Percentiles rank a stretch among this genome's conserved stretches.
phyloP scores from a whole-genome alignment of 2,329 filamentous ascomycete species.

The Talaromyces sp. region DNA sequence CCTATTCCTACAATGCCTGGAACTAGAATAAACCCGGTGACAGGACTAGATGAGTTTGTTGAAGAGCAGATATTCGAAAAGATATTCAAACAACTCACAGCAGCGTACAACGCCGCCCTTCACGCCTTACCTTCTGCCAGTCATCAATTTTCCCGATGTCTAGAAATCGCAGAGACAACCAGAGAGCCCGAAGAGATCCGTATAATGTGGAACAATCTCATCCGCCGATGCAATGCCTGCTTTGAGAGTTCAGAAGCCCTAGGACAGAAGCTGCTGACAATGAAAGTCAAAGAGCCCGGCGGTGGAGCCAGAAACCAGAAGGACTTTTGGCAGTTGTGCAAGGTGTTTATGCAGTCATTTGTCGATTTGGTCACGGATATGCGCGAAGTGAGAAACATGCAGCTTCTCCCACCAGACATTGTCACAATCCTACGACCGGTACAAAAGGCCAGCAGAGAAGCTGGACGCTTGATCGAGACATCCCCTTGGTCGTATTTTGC shows the following conservation, averaged over 20 bases:
- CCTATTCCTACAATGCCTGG: conserved; percentile 45
- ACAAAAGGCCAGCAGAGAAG: conserved; percentile 79
- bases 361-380: conserved; percentile 49
- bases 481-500: conserved; percentile 63
- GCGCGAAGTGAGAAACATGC: conserved; percentile 47
- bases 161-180: conserved; percentile 63
- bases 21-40: conserved; percentile 53
- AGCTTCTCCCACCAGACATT: conserved; percentile 62
- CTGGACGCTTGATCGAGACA: conserved; percentile 67
- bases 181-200: conserved; percentile 60
- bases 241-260: conserved; percentile 73
- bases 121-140: conserved; percentile 69
- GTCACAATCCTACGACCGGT: conserved; percentile 73
- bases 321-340: conserved; percentile 69
- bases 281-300: conserved; percentile 82
- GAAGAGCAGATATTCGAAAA: conserved; percentile 80
- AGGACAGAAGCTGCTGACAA: conserved; percentile 68
- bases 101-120: conserved; percentile 70
- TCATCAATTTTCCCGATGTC: conserved; percentile 62
- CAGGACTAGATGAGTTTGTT: conserved; percentile 65
- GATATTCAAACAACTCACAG: conserved; percentile 74
- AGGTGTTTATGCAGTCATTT: conserved; percentile 53
- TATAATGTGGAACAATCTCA: conserved; percentile 67
- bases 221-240: conserved; percentile 68
- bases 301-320: conserved; percentile 60